Conservation (phyloP, 495 filamentous ascomycete genomes). For the Tuber umbilicatum region DNA sequence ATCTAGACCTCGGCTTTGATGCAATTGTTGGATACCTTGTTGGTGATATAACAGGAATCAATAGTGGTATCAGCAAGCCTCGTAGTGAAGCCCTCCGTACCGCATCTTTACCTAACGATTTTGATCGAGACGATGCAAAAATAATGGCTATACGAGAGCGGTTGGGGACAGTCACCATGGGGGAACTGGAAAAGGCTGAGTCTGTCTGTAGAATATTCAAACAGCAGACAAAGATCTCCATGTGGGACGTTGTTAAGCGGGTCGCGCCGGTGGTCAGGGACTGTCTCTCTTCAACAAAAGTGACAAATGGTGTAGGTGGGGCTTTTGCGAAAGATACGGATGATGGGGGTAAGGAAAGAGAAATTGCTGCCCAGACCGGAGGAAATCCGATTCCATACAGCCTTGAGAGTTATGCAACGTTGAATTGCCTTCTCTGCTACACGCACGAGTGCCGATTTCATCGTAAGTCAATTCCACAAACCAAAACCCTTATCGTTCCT, state of each 20-base stretch:
- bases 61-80: background rate
- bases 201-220: constrained; percentile 34
- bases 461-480: constrained; percentile 15
- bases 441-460: constrained; percentile 44
- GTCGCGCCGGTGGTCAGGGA: constrained; percentile 27
- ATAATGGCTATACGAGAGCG: constrained; percentile 20
- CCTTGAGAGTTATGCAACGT: constrained; percentile 39
- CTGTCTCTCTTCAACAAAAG: constrained; percentile 14
- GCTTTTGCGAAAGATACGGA: constrained; percentile 5
- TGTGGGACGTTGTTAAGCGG: constrained; percentile 40
- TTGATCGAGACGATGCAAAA: constrained; percentile 33
- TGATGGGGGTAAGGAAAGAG: constrained; percentile 8
- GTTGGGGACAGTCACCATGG: constrained; percentile 9
- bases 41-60: constrained; percentile 15
- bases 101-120: constrained; percentile 31
- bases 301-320: constrained; percentile 2
- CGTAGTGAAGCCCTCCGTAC: constrained; percentile 19
- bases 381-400: constrained; percentile 35
- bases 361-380: constrained; percentile 13
- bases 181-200: constrained; percentile 31
- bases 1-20: constrained; percentile 23
- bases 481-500: background rate
- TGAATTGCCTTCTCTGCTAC: constrained; percentile 42
- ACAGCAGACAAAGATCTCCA: constrained; percentile 22
- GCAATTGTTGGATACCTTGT: constrained; percentile 34